Percentiles rank a stretch among this genome's conserved stretches.
Conservation (phyloP, 805 yeast genomes). For the Teunomyces stri region DNA sequence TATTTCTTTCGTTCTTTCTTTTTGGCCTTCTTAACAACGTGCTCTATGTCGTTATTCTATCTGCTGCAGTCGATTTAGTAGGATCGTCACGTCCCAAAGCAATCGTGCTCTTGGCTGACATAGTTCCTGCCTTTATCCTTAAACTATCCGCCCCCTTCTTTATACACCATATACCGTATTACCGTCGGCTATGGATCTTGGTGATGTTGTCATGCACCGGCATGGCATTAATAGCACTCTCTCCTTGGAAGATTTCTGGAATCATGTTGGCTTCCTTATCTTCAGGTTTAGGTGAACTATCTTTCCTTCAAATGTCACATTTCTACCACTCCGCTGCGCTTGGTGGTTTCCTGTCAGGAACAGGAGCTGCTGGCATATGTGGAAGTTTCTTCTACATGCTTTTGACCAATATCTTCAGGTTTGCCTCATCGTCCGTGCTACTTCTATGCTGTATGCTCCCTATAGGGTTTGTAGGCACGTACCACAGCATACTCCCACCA, state of each 20-base stretch:
- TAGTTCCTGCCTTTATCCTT: conserved; percentile 73
- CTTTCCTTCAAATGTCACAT: conserved; percentile 85
- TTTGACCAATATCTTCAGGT: conserved; percentile 64
- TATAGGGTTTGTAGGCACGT: conserved; percentile 43
- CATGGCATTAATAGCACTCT: conserved; percentile 64
- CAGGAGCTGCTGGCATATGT: conserved; percentile 91
- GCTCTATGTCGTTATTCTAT: conserved; percentile 83
- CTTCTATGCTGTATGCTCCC: conserved; percentile 57
- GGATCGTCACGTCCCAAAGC: conserved; percentile 85
- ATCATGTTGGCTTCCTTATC: conserved; percentile 76
- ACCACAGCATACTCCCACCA: conserved; percentile 14
- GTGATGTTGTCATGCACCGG: conserved; percentile 65
- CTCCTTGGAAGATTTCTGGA: conserved; percentile 53
- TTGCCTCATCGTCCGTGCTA: conserved; percentile 55
- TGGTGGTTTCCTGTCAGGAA: conserved; percentile 90
- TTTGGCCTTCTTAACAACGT: conserved; percentile 89
- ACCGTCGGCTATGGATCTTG: conserved; percentile 49
- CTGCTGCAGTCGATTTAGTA: conserved; percentile 90
- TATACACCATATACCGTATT: conserved; percentile 64
- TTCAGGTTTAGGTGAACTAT: conserved; percentile 88
- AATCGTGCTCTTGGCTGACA: conserved; percentile 79
- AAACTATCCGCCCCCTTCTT: conserved; percentile 79
- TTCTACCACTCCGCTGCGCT: conserved; percentile 59
- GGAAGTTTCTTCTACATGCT: conserved; percentile 75
- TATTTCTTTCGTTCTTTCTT: conserved; percentile 63